These are phyloP conservation scores for Raffaelea deltoideospora DNA, from an alignment of 2,329 filamentous ascomycete species.

Conservation along the genomic window DNA sequence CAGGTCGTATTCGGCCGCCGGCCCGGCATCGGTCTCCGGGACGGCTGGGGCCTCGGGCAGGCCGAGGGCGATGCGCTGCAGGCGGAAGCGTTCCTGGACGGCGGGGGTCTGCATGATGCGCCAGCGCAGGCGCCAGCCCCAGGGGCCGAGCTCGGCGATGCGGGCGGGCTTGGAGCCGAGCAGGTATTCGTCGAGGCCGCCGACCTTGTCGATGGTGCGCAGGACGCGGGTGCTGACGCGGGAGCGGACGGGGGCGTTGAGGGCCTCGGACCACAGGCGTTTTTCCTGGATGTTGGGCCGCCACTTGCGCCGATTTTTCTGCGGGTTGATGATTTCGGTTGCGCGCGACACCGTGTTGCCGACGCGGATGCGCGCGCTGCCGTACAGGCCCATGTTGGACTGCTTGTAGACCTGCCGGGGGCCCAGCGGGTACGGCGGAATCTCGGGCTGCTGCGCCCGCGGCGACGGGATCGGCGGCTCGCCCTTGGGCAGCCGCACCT, in stretches of 20 bases:
- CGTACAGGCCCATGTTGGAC: slow-evolving; percentile 62
- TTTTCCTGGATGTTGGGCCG: slow-evolving; percentile 59
- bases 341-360: slow-evolving; percentile 61
- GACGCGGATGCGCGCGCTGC: slow-evolving; percentile 54
- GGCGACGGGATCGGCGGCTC: slow-evolving; percentile 26
- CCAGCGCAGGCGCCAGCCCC: slow-evolving; percentile 84
- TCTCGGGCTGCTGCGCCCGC: slow-evolving; percentile 22
- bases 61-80: slow-evolving; percentile 50
- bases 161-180: slow-evolving; percentile 63
- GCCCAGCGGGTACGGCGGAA: slow-evolving; percentile 60
- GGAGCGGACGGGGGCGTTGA: slow-evolving; percentile 49
- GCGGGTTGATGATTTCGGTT: slow-evolving; percentile 32
- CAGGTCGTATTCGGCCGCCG: slow-evolving; percentile 4
- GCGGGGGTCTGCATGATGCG: slow-evolving; percentile 63
- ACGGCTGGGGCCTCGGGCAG: slow-evolving; percentile 26
- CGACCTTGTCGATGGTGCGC: slow-evolving; percentile 65
- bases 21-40: slow-evolving; percentile 17
- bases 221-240: slow-evolving; percentile 56
- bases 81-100: slow-evolving; percentile 50
- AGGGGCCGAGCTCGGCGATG: slow-evolving; percentile 74
- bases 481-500: slow-evolving; percentile 10
- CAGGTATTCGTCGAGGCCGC: slow-evolving; percentile 84
- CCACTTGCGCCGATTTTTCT: slow-evolving; percentile 58
- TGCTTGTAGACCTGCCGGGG: slow-evolving; percentile 61
- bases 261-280: slow-evolving; percentile 46